phyloP scores from a whole-genome alignment of 257 asterid genomes.

The Fraxinus americana region DNA sequence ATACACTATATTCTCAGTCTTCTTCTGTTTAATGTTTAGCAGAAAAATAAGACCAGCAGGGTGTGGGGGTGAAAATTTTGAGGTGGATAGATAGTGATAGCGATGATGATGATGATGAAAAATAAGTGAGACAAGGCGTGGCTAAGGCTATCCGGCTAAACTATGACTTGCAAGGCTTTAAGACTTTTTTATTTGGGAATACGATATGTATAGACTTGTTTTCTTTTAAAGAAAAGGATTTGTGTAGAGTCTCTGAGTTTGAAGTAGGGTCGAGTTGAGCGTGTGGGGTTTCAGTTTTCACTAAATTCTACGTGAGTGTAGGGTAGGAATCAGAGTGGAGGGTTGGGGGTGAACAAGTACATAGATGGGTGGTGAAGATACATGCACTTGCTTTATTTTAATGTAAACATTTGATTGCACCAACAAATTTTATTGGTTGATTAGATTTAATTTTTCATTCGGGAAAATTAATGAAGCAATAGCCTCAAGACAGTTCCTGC shows the following conservation, averaged over 20 bases:
- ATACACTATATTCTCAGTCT: background rate
- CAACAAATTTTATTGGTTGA: too few relatives aligned
- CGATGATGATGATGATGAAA: slow-evolving; percentile 17
- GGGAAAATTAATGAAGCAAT: too few relatives aligned
- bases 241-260: background rate
- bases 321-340: background rate
- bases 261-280: background rate
- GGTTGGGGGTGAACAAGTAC: background rate
- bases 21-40: background rate
- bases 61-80: slow-evolving; percentile 17
- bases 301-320: background rate
- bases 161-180: background rate
- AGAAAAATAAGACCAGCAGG: slow-evolving; percentile 19
- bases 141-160: slow-evolving; percentile 36
- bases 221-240: background rate
- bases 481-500: too few relatives aligned
- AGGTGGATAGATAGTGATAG: slow-evolving; percentile 14
- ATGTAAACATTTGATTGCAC: too few relatives aligned
- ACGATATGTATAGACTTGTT: background rate
- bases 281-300: background rate
- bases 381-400: background rate
- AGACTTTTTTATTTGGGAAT: background rate
- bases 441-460: too few relatives aligned
- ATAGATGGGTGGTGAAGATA: background rate
- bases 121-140: slow-evolving; percentile 33